phyloP scores from a whole-genome alignment of 2,329 filamentous ascomycete species.

The Ceratocystiopsis sp. region DNA sequence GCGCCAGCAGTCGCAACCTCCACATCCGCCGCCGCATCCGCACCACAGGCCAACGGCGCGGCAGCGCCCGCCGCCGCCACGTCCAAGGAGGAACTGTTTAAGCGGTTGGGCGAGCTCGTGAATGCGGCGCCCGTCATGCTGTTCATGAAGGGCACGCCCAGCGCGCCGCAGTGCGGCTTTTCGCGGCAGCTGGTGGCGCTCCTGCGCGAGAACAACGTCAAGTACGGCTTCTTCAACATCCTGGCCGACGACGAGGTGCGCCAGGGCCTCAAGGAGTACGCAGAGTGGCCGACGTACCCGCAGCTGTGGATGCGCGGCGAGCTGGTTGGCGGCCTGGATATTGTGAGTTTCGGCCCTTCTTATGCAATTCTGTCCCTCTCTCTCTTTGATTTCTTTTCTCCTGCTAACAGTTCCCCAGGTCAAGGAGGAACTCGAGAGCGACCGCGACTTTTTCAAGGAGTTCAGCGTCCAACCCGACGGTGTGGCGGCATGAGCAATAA shows the following conservation, averaged over 20 bases:
- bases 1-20: slow-evolving; percentile 17
- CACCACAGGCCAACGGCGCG: not conserved
- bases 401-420: slow-evolving; percentile 35
- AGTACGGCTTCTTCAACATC: slow-evolving; percentile 99
- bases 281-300: slow-evolving; percentile 97
- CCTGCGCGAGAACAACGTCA: slow-evolving; percentile 73
- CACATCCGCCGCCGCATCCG: too few relatives aligned
- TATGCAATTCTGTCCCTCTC: not conserved
- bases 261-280: slow-evolving; percentile 89
- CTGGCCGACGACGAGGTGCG: slow-evolving; percentile 92
- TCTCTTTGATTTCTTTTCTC: not conserved
- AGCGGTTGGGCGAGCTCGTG: slow-evolving; percentile 66
- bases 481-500: too few relatives aligned
- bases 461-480: slow-evolving; percentile 36
- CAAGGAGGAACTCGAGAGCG: slow-evolving; percentile 78
- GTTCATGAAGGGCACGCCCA: slow-evolving; percentile 98
- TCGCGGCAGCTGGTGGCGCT: slow-evolving; percentile 77
- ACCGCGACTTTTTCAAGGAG: slow-evolving; percentile 65
- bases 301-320: slow-evolving; percentile 88
- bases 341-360: slow-evolving; percentile 41
- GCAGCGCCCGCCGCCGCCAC: slow-evolving; percentile 1
- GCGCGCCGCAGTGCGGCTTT: slow-evolving; percentile 92
- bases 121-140: slow-evolving; percentile 96
- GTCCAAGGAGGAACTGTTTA: slow-evolving; percentile 65
- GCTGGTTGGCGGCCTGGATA: slow-evolving; percentile 83